Evolutionary conservation across 2,329 filamentous ascomycete species (phyloP).

Genomic region (Ilyonectria robusta): DNA sequence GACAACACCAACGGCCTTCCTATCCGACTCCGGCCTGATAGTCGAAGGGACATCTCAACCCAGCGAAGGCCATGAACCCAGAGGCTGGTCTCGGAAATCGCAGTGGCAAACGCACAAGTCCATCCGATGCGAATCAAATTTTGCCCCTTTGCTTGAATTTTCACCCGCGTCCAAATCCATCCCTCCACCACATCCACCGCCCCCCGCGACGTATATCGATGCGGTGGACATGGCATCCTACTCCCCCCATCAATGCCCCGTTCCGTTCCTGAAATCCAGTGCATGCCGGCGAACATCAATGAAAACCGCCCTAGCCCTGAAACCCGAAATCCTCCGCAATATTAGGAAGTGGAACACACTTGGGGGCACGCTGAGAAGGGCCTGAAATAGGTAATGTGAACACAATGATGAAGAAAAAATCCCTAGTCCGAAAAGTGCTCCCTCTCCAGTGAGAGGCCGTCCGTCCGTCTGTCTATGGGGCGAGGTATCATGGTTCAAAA

Average conservation of each 20-base stretch:
- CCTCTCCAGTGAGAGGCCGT: conserved; percentile 53
- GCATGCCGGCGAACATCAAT: conserved; percentile 36
- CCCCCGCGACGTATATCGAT: conserved; percentile 22
- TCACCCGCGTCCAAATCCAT: conserved; percentile 31
- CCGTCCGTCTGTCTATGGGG: conserved; percentile 61
- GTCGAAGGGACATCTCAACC: conserved; percentile 40
- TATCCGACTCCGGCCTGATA: conserved; percentile 22
- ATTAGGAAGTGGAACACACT: conserved; percentile 50
- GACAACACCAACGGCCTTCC: conserved; percentile 14
- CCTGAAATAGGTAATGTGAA: conserved; percentile 47
- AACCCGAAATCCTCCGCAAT: conserved; percentile 46
- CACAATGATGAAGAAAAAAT: conserved; percentile 50
- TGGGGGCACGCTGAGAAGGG: conserved; percentile 42
- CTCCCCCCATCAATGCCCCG: conserved; percentile 38
- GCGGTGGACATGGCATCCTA: conserved; percentile 24
- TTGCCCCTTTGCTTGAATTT: conserved; percentile 35
- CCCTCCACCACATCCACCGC: conserved; percentile 11
- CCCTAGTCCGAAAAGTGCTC: conserved; percentile 48
- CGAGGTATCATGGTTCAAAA: conserved; percentile 66
- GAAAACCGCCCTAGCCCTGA: conserved; percentile 34
- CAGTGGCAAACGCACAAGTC: conserved; percentile 33
- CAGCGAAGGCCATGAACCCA: conserved; percentile 39
- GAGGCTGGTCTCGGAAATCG: conserved; percentile 36
- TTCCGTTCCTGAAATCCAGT: conserved; percentile 41
- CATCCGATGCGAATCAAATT: conserved; percentile 31